A percentile compares a stretch with the other conserved stretches of the same genome.
These are phyloP conservation scores for Trichoderma sp. DNA, from an alignment of 2,329 filamentous ascomycete species.

Conservation along the genomic window DNA sequence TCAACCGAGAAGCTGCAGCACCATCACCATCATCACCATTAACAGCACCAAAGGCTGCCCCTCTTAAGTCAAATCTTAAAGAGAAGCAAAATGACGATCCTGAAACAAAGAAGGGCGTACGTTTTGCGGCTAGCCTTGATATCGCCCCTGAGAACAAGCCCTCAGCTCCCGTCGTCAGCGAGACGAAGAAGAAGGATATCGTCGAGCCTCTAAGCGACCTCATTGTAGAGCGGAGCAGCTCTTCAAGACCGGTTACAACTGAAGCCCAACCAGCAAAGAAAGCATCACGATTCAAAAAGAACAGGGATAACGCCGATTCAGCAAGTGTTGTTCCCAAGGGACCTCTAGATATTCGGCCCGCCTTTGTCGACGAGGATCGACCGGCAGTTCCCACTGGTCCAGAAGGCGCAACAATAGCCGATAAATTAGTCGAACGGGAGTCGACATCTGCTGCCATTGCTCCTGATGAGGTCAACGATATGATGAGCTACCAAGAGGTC, in stretches of 20 bases:
- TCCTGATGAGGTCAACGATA: constrained; percentile 68
- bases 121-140: constrained; percentile 76
- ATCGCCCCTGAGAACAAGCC: constrained; percentile 54
- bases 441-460: constrained; percentile 32
- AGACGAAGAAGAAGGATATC: constrained; percentile 35
- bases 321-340: constrained; percentile 37
- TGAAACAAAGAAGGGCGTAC: constrained; percentile 67
- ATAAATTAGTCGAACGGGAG: constrained; percentile 59
- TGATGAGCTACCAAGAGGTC: constrained; percentile 73
- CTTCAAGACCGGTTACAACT: constrained; percentile 24
- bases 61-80: constrained; percentile 38
- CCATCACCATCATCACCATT: constrained; percentile 26
- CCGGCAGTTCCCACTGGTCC: constrained; percentile 51
- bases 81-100: constrained; percentile 29
- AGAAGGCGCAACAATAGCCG: constrained; percentile 58
- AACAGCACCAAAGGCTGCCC: constrained; percentile 25
- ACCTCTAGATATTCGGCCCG: constrained; percentile 46
- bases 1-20: constrained; percentile 38
- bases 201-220: constrained; percentile 54
- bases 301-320: constrained; percentile 29
- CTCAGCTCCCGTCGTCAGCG: constrained; percentile 23
- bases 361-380: constrained; percentile 41
- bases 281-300: constrained; percentile 56
- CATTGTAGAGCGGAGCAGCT: constrained; percentile 50
- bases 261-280: constrained; percentile 41